Conservation (phyloP, 371 early-diverging fungal species). For the Mortierella sp. region DNA sequence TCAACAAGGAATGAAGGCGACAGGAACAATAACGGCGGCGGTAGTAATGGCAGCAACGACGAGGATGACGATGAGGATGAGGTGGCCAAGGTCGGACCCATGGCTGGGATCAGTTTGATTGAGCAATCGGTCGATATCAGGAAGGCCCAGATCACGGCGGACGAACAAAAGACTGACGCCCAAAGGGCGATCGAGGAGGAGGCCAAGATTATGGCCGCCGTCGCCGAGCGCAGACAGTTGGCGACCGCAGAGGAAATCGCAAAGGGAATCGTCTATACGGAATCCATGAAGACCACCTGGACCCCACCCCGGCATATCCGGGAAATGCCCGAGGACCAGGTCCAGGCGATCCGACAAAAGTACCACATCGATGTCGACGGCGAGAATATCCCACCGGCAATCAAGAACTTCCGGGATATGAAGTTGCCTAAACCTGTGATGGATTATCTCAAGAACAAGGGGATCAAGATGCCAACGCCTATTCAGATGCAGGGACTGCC, state of each 20-base stretch:
- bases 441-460: constrained; percentile 83
- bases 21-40: constrained; percentile 39
- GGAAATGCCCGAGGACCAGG: constrained; percentile 65
- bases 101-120: constrained; percentile 79
- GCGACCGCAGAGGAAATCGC: constrained; percentile 92
- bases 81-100: constrained; percentile 66
- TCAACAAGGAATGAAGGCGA: constrained; percentile 14
- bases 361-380: constrained; percentile 84
- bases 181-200: constrained; percentile 90
- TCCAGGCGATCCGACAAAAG: constrained; percentile 71
- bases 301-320: constrained; percentile 82
- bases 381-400: constrained; percentile 81
- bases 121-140: constrained; percentile 88
- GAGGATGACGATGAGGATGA: constrained; percentile 61
- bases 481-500: constrained; percentile 98
- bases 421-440: constrained; percentile 85
- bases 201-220: constrained; percentile 84
- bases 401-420: constrained; percentile 82
- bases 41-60: constrained; percentile 48
- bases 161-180: constrained; percentile 79
- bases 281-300: constrained; percentile 91
- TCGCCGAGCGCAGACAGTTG: constrained; percentile 83
- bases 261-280: constrained; percentile 86
- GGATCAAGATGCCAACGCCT: constrained; percentile 93
- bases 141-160: constrained; percentile 67